These are phyloP conservation scores for Nepenthes gracilis DNA, from an alignment of 148 eudicot species.

Conservation along the genomic window DNA sequence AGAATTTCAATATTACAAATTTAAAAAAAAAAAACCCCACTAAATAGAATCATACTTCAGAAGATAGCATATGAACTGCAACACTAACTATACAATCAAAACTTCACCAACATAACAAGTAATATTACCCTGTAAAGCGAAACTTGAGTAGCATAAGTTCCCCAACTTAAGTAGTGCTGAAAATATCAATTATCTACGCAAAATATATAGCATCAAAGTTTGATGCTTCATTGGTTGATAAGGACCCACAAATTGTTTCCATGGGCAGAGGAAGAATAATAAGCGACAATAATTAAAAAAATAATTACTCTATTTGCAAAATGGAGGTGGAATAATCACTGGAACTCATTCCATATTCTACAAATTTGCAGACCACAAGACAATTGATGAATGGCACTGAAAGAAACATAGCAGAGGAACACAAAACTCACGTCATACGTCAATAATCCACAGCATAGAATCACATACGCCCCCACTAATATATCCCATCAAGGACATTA, in stretches of 20 bases:
- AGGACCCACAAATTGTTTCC: not conserved
- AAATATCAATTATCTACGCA: too few relatives aligned
- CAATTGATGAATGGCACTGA: not conserved
- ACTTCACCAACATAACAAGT: too few relatives aligned
- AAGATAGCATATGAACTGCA: too few relatives aligned
- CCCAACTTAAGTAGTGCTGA: too few relatives aligned
- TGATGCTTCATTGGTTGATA: too few relatives aligned
- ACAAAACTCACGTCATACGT: not conserved
- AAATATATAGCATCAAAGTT: too few relatives aligned
- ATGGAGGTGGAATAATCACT: conserved; percentile 8
- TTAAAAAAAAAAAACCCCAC: too few relatives aligned
- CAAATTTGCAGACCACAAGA: not conserved
- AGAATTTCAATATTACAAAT: too few relatives aligned
- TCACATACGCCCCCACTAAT: conserved; percentile 9
- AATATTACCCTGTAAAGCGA: too few relatives aligned
- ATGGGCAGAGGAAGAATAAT: not conserved
- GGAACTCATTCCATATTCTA: conserved; percentile 11
- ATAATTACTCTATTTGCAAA: not conserved
- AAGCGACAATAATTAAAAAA: not conserved
- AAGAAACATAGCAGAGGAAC: not conserved
- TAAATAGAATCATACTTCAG: too few relatives aligned
- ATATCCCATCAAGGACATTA: not conserved
- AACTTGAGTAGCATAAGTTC: too few relatives aligned
- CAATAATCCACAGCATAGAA: conserved; percentile 11
- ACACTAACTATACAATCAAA: too few relatives aligned